Evolutionary conservation across 139 green algal genomes (phyloP).

Genomic region (Pleodorina starrii): DNA sequence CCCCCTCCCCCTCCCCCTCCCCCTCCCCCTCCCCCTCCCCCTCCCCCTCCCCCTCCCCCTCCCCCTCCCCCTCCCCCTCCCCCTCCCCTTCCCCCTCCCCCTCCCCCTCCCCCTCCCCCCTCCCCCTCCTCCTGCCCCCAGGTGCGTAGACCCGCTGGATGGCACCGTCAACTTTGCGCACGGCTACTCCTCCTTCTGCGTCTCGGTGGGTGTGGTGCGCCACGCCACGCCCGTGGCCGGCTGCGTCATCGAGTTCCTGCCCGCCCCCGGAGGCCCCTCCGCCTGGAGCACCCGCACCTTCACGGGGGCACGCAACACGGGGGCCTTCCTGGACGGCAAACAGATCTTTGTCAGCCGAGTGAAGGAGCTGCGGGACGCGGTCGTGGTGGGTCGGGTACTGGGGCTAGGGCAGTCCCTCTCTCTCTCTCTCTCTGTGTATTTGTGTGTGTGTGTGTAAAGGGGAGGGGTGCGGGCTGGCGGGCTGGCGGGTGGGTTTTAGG

Average conservation of each 20-base stretch:
- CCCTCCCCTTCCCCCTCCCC: not conserved
- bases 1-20: too few species aligned
- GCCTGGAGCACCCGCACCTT: constrained; percentile 84
- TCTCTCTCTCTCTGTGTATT: too few species aligned
- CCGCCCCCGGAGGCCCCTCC: constrained; percentile 60
- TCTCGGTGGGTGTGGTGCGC: constrained; percentile 80
- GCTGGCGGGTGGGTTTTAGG: not conserved
- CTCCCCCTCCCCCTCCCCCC: not conserved
- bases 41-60: too few species aligned
- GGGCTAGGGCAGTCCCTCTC: too few species aligned
- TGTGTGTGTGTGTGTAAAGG: not conserved
- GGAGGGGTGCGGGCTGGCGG: not conserved
- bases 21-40: too few species aligned
- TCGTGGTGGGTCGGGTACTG: constrained; percentile 68
- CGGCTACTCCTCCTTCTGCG: constrained; percentile 84
- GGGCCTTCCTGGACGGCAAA: constrained; percentile 77
- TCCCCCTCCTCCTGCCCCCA: not conserved
- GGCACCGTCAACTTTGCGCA: constrained; percentile 91
- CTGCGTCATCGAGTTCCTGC: constrained; percentile 83
- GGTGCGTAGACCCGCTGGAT: constrained; percentile 92
- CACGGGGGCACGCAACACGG: constrained; percentile 75
- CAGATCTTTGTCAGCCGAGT: constrained; percentile 70
- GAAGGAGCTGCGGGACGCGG: constrained; percentile 61
- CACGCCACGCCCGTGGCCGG: constrained; percentile 78
- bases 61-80: too few species aligned